These are phyloP conservation scores for Cryptosporidium meleagridis DNA, from an alignment of 169 alveolate genomes.

Conservation along the genomic window DNA sequence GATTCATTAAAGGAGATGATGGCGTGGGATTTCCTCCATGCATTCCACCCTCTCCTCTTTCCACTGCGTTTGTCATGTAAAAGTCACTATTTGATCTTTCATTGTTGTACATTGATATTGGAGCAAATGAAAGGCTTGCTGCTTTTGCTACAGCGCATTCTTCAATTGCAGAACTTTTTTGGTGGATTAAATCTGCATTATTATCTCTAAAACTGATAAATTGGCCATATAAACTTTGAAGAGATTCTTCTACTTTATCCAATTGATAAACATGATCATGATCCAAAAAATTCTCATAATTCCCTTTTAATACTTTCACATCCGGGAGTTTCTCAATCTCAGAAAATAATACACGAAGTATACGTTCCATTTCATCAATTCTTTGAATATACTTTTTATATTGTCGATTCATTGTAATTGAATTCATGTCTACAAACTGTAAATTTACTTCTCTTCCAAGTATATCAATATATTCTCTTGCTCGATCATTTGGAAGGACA, in stretches of 20 bases:
- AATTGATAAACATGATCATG: conserved; percentile 84
- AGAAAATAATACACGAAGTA: conserved; percentile 84
- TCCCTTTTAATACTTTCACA: conserved; percentile 79
- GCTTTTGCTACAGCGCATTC: conserved; percentile 82
- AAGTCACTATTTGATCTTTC: conserved; percentile 40
- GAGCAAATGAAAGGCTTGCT: conserved; percentile 79
- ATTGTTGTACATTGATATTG: conserved; percentile 50
- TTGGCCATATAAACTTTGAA: conserved; percentile 88
- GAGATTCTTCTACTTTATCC: conserved; percentile 89
- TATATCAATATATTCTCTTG: conserved; percentile 88
- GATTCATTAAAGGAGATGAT: conserved; percentile 53
- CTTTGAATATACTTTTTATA: conserved; percentile 91
- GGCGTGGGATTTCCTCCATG: conserved; percentile 3
- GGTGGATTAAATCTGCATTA: conserved; percentile 83
- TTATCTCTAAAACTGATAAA: conserved; percentile 88
- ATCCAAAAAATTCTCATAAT: conserved; percentile 84
- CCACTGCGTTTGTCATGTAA: conserved; percentile 64
- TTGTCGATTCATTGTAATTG: conserved; percentile 87
- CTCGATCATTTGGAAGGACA: conserved; percentile 92
- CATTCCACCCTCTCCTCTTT: conserved; percentile 68
- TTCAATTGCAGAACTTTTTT: conserved; percentile 86
- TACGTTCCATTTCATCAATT: conserved; percentile 92
- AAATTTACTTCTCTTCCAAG: conserved; percentile 87
- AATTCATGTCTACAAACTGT: conserved; percentile 89
- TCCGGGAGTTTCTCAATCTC: conserved; percentile 86